Conservation (phyloP, 1,284 basidiomycete genomes). For the Stygiomarasmius scandens region DNA sequence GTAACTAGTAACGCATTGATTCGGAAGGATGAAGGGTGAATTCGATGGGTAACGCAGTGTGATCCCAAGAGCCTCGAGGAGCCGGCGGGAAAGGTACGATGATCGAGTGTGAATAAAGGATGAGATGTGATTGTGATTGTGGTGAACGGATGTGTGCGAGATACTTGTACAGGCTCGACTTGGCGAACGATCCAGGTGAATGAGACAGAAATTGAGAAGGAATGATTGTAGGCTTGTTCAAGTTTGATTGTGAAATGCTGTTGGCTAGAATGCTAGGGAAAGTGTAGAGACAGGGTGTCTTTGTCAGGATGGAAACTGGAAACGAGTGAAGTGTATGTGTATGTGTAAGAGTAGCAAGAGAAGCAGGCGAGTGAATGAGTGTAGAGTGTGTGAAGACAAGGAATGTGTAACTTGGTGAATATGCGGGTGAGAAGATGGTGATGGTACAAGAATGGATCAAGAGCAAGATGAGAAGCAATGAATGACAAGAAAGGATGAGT, state of each 20-base stretch:
- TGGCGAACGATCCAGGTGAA: background rate
- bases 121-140: background rate
- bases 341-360: background rate
- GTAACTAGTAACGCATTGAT: background rate
- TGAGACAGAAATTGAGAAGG: background rate
- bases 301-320: too few relatives aligned
- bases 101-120: background rate
- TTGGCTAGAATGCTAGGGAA: background rate
- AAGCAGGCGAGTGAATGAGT: background rate
- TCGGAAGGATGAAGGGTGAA: slow-evolving; percentile 3
- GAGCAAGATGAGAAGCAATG: slow-evolving; percentile 1
- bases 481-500: background rate
- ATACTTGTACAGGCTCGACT: background rate
- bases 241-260: background rate
- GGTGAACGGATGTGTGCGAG: background rate
- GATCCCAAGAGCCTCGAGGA: background rate
- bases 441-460: background rate
- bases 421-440: background rate
- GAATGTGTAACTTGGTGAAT: background rate
- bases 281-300: background rate
- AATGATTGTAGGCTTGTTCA: background rate
- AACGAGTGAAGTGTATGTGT: too few relatives aligned
- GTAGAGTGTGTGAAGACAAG: background rate
- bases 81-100: too few relatives aligned
- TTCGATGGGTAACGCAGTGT: slow-evolving; percentile 4